These are phyloP conservation scores for Alliaria petiolata DNA, from an alignment of 345 rosid genomes.

Conservation along the genomic window DNA sequence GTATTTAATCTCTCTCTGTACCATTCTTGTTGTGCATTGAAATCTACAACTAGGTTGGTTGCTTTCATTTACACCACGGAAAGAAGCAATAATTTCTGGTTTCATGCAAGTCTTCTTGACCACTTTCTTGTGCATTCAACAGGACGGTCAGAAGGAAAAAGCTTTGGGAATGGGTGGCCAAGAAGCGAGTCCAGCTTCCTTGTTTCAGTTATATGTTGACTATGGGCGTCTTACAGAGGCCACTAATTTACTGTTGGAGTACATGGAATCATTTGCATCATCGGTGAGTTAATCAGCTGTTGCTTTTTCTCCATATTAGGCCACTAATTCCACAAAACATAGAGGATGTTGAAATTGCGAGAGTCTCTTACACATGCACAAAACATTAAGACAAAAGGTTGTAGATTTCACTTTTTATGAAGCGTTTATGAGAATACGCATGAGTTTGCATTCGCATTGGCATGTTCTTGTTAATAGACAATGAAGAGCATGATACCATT, in stretches of 20 bases:
- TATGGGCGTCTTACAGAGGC: conserved; percentile 80
- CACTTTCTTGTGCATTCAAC: conserved; percentile 17
- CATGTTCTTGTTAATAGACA: background rate
- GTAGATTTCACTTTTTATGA: background rate
- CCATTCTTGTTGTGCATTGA: background rate
- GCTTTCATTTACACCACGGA: background rate
- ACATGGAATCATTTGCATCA: conserved; percentile 63
- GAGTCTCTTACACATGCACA: background rate
- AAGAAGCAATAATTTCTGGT: background rate
- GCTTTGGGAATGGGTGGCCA: conserved; percentile 75
- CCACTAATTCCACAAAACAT: conserved; percentile 34
- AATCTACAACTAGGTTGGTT: background rate
- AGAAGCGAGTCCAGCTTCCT: conserved; percentile 75
- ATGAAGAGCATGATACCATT: background rate
- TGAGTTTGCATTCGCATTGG: background rate
- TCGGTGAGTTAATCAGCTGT: conserved; percentile 46
- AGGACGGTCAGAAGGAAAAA: conserved; percentile 63
- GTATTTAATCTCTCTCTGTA: background rate
- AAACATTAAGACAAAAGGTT: conserved; percentile 18
- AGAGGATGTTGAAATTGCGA: background rate
- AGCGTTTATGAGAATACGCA: background rate
- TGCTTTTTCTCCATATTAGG: background rate
- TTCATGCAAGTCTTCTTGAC: conserved; percentile 2
- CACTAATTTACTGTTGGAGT: conserved; percentile 71
- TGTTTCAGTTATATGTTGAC: conserved; percentile 73